Evolutionary conservation across 768 basidiomycete species (phyloP), one percentile per base, ranked within the genome.

Genomic region (Serendipita indica): DNA sequence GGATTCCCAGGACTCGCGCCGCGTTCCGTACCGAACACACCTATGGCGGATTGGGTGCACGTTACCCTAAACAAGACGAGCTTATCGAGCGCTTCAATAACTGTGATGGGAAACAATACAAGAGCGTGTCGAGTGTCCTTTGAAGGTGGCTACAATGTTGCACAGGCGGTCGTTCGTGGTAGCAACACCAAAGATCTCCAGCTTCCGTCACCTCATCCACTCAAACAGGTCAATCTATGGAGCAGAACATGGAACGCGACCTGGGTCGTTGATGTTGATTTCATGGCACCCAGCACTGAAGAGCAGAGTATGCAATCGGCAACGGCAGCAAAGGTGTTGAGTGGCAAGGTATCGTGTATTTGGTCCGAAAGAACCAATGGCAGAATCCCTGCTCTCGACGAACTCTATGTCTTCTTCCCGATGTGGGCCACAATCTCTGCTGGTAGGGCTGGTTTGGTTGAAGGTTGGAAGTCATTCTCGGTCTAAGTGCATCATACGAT

Each of bases 291-390:
- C 1, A 25, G 41, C 18, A 22, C 49, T 10, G 20, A 16, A 10
- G 10, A 25, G 4, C 7, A n/a, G 3, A 27, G 10, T n/a, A n/a
- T 37, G 10, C 49, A 10, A 54, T 7, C 16, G n/a, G 22, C n/a
- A 4, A 10, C 20, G 10, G n/a, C 35, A 37, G 49, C 10, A 16
- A 28, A 54, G 49, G 25, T 54, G n/a, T 30, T 54, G 32, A 18
- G 25, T 20, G 49, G 49, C 4, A 54, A 54, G 49, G 49, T 28
- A 54, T 54, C 49, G 7, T 54, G 49, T 28, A 20, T 54, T n/a
- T 54, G 49, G 49, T 27, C 49, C n/a, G 49, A 54, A 18, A 54
- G 49, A 33, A 30, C 22, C 32, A 18, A 54, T 28, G 49, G 49
- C 7, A 27, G 25, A 33, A 54, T 54, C 20, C 49, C 49, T 27